Evolutionary conservation across 805 yeast genomes (phyloP).

Genomic region (Candida gorgasii): DNA sequence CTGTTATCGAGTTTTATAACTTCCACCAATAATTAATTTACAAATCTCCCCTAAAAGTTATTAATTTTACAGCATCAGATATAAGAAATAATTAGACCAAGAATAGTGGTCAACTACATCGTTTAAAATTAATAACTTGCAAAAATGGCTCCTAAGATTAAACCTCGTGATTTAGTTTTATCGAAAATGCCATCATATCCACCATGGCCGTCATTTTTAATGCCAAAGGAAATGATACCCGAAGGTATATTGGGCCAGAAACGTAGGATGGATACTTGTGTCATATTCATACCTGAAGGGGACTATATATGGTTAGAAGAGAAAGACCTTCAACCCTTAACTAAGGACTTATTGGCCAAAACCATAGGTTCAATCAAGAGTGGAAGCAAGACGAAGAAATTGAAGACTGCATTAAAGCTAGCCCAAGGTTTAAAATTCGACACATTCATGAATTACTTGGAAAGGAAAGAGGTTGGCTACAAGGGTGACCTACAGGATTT

Average conservation of each 20-base stretch:
- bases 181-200: constrained; percentile 48
- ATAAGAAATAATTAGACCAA: background rate
- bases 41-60: background rate
- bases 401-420: constrained; percentile 26
- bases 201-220: constrained; percentile 52
- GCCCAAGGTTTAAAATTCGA: constrained; percentile 39
- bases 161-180: constrained; percentile 41
- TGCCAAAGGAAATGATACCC: constrained; percentile 41
- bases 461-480: constrained; percentile 17
- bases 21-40: background rate
- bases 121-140: background rate
- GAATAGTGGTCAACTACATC: background rate
- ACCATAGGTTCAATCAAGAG: constrained; percentile 22
- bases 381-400: constrained; percentile 17
- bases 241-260: constrained; percentile 34
- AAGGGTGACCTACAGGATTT: constrained; percentile 23
- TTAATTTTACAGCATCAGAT: background rate
- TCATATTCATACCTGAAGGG: constrained; percentile 48
- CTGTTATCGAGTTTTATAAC: background rate
- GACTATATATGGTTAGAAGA: constrained; percentile 47
- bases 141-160: constrained; percentile 8
- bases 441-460: constrained; percentile 33
- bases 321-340: constrained; percentile 33
- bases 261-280: constrained; percentile 39
- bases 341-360: constrained; percentile 30